phyloP scores from a whole-genome alignment of 2,329 filamentous ascomycete species.

The Xylariomycetidae sp. region DNA sequence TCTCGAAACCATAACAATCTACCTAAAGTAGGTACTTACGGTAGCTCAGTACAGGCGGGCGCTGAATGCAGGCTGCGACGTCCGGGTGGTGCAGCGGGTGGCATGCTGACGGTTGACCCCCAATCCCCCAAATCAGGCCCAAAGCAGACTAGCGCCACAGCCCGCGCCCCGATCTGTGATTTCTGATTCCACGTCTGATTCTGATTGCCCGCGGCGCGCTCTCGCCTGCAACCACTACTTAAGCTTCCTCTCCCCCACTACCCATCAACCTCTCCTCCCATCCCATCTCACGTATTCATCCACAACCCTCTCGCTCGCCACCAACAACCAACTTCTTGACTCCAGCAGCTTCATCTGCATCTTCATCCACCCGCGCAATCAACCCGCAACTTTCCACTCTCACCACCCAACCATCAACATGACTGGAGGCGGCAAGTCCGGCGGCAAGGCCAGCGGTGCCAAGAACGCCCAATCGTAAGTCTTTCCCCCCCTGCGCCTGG shows the following conservation, averaged over 20 bases:
- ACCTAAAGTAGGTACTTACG: too few species aligned
- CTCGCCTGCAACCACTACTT: slow-evolving; percentile 29
- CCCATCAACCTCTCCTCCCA: slow-evolving; percentile 26
- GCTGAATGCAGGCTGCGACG: too few species aligned
- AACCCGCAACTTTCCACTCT: slow-evolving; percentile 19
- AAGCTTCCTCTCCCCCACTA: slow-evolving; percentile 26
- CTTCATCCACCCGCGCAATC: too few species aligned
- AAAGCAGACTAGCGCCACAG: slow-evolving; percentile 19
- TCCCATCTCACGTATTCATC: slow-evolving; percentile 30
- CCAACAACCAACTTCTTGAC: slow-evolving; percentile 15
- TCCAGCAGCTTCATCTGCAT: slow-evolving; percentile 15
- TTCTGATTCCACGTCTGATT: slow-evolving; percentile 21
- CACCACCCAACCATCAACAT: slow-evolving; percentile 64
- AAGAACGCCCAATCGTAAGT: slow-evolving; percentile 99
- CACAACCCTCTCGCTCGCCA: slow-evolving; percentile 12
- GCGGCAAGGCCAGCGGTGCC: slow-evolving; percentile 97
- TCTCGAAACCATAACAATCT: too few species aligned
- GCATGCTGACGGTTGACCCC: slow-evolving; percentile 4
- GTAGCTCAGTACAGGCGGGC: too few species aligned
- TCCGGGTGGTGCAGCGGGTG: not conserved
- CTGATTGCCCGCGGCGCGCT: slow-evolving; percentile 13
- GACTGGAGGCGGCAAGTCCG: slow-evolving; percentile 99
- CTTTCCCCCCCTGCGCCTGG: slow-evolving; percentile 5
- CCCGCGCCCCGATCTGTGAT: slow-evolving; percentile 17
- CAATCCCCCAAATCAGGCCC: slow-evolving; percentile 13